A percentile compares a stretch with the other conserved stretches of the same genome.
Evolutionary conservation across 75 land plant genomes (phyloP).

Genomic region (Ceratopteris richardii): DNA sequence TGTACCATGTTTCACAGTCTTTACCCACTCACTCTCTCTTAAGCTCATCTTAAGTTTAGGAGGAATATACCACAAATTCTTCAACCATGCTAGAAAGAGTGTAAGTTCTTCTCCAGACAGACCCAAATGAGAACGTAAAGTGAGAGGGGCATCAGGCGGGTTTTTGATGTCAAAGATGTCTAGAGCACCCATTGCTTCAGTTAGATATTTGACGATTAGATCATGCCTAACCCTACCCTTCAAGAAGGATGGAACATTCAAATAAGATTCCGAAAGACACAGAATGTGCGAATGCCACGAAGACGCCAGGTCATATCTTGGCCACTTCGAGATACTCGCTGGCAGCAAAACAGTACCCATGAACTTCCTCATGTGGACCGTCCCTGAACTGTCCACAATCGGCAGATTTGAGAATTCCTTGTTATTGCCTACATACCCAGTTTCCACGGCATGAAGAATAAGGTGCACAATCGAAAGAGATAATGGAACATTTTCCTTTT

Average conservation of each 20-base stretch:
- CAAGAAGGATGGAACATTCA: not conserved
- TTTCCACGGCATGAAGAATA: not conserved
- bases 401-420: not conserved
- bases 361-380: not conserved
- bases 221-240: not conserved
- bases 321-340: not conserved
- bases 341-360: not conserved
- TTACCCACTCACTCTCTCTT: constrained; percentile 1
- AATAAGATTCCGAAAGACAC: not conserved
- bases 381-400: not conserved
- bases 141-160: constrained; percentile 9
- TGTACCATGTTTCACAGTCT: constrained; percentile 1
- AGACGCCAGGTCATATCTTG: not conserved
- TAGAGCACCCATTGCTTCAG: not conserved
- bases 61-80: not conserved
- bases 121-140: not conserved
- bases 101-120: not conserved
- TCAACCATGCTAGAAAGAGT: constrained; percentile 1
- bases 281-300: not conserved
- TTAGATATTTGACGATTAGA: not conserved
- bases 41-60: not conserved
- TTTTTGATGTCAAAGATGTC: not conserved
- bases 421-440: not conserved
- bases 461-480: not conserved
- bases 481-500: not conserved